phyloP scores from a whole-genome alignment of 176 grass and related monocot species.

The Aegilops longissima region DNA sequence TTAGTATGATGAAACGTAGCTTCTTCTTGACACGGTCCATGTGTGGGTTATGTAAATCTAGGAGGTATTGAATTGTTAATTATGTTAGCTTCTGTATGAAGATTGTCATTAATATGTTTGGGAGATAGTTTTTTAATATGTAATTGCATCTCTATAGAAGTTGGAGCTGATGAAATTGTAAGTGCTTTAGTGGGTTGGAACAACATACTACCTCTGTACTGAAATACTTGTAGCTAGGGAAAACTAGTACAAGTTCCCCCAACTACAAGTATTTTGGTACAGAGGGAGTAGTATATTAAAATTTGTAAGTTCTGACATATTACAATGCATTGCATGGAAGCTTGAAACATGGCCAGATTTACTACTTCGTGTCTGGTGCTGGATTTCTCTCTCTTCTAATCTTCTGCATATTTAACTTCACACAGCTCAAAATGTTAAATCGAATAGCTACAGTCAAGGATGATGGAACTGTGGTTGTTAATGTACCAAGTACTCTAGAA shows the following conservation, averaged over 20 bases:
- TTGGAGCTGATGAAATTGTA: not conserved
- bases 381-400: constrained; percentile 6
- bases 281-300: not conserved
- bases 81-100: not conserved
- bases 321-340: not conserved
- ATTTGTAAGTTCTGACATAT: not conserved
- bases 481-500: constrained; percentile 80
- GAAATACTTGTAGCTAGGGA: too few relatives aligned
- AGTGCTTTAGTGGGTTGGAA: not conserved
- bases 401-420: not conserved
- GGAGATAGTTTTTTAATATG: not conserved
- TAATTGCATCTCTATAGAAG: not conserved
- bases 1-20: not conserved
- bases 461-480: constrained; percentile 95
- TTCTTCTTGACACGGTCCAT: not conserved
- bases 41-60: constrained; percentile 1
- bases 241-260: too few relatives aligned
- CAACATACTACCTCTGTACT: not conserved
- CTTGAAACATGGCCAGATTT: not conserved
- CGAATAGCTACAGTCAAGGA: constrained; percentile 78
- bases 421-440: constrained; percentile 59
- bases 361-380: not conserved
- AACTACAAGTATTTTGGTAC: too few relatives aligned
- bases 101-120: not conserved
- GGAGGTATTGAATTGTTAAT: not conserved